A percentile compares a stretch with the other conserved stretches of the same genome.
Evolutionary conservation across 2,329 filamentous ascomycete species (phyloP).

Genomic region (Blastomyces emzantsi): DNA sequence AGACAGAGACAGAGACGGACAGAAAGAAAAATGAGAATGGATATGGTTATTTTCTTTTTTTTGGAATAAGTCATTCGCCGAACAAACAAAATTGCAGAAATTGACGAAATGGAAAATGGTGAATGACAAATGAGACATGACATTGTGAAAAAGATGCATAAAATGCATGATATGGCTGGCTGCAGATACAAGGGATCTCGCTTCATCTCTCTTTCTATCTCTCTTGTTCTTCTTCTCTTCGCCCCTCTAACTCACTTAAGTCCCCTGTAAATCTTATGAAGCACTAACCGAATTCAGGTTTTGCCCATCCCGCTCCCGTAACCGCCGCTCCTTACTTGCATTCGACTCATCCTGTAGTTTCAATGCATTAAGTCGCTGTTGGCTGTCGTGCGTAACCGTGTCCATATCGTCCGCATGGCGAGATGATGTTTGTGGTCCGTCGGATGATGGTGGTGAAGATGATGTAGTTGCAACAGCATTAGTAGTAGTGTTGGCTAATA

Average conservation of each 20-base stretch:
- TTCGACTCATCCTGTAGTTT: constrained; percentile 70
- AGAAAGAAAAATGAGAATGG: neutral
- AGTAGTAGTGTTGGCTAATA: neutral
- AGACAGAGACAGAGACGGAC: constrained; percentile 17
- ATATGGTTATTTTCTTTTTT: neutral
- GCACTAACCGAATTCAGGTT: constrained; percentile 36
- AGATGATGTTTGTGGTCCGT: constrained; percentile 12
- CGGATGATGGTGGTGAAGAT: constrained; percentile 34
- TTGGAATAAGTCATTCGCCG: neutral
- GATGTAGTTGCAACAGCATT: constrained; percentile 27
- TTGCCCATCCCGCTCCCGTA: constrained; percentile 27
- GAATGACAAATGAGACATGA: neutral
- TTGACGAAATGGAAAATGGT: neutral
- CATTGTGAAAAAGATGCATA: neutral
- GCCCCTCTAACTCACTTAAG: neutral
- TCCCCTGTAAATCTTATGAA: constrained; percentile 9
- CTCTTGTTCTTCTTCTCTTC: neutral
- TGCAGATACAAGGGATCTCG: neutral
- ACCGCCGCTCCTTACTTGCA: constrained; percentile 45
- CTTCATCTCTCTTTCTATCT: neutral
- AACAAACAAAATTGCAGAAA: neutral
- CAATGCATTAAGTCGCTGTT: constrained; percentile 79
- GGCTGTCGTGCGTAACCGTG: constrained; percentile 68
- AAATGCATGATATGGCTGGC: neutral
- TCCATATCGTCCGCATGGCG: constrained; percentile 60